Evolutionary conservation across 176 grass and related monocot genomes (phyloP), one percentile per base, ranked within the genome.

Genomic region (Juncus inflexus): DNA sequence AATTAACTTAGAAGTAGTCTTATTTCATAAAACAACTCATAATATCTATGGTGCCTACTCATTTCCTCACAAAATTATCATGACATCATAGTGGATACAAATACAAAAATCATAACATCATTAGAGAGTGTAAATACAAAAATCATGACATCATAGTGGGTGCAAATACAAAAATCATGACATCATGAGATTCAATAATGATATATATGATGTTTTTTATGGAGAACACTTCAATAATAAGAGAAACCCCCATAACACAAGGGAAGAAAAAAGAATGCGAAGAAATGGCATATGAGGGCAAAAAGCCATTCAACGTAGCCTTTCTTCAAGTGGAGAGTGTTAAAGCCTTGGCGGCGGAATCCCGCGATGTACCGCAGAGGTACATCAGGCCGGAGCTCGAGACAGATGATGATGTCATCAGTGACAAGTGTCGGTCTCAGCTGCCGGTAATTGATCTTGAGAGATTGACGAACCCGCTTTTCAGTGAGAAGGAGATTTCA

Each of bases 301-400:
- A 69, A 38, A n/a, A 41, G 9, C 12, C 15, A 3, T 4, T 6
- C 12, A 13, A 35, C 3, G 3, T 69, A 10, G 37, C 40, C 4
- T 69, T 12, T 37, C 3, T 56, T 37, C 15, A 56, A 56, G 47
- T 16, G 6, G 35, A 69, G 50, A 54, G 51, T 42, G 66, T 69
- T 55, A 50, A 69, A 52, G 35, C 37, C 39, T 36, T 69, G 12
- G 15, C 51, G 37, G 37, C 66, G 1, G 9, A 69, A 0, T 14
- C 39, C 14, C 3, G n/a, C 40, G 35, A 55, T 61, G 9, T 77
- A 19, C 83, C 74, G 3, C 42, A 65, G 1, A 64, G 67, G 14
- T 81, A 77, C 60, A 9, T 81, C 35, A 77, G 67, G 39, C 49
- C 57, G 3, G 73, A 81, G 2, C 39, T 56, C 42, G 50, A 45